These are phyloP conservation scores for Lactarius deliciosus DNA, from an alignment of 768 basidiomycete species.

Conservation along the genomic window DNA sequence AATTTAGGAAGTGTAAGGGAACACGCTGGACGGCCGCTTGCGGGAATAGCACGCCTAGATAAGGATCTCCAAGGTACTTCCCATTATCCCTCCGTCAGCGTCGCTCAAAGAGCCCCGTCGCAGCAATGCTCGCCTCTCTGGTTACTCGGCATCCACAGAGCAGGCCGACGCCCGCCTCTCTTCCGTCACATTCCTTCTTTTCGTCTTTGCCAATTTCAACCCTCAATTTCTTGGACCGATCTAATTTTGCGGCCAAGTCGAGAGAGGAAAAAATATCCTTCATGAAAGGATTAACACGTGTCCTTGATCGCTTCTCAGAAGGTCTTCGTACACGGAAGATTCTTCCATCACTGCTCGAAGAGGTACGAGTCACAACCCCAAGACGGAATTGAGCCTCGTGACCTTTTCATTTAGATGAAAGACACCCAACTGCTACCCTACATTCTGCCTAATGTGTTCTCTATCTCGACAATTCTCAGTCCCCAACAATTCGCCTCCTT, in stretches of 20 bases:
- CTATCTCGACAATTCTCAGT: conserved; percentile 75
- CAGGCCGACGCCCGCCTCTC: conserved; percentile 73
- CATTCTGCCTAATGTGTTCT: conserved; percentile 93
- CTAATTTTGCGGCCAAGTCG: conserved; percentile 92
- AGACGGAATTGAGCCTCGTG: neutral
- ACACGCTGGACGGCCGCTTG: conserved; percentile 60
- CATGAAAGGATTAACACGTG: conserved; percentile 83
- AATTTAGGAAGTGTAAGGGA: conserved; percentile 69
- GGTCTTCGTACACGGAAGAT: conserved; percentile 86
- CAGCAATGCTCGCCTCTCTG: conserved; percentile 77
- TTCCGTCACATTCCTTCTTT: conserved; percentile 89
- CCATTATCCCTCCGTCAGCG: conserved; percentile 9
- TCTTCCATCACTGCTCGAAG: conserved; percentile 88
- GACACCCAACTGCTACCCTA: conserved; percentile 91
- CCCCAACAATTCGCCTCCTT: conserved; percentile 75
- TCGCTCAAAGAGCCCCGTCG: neutral
- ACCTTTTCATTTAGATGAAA: conserved; percentile 65
- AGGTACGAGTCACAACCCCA: conserved; percentile 50
- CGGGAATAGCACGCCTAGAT: conserved; percentile 66
- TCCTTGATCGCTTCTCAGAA: conserved; percentile 84
- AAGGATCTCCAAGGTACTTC: conserved; percentile 66
- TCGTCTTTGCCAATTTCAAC: conserved; percentile 95
- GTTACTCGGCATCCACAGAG: conserved; percentile 74
- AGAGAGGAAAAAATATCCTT: conserved; percentile 96
- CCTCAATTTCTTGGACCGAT: conserved; percentile 92